Evolutionary conservation across 768 basidiomycete species (phyloP).

Genomic region (Leccinum variicolor): DNA sequence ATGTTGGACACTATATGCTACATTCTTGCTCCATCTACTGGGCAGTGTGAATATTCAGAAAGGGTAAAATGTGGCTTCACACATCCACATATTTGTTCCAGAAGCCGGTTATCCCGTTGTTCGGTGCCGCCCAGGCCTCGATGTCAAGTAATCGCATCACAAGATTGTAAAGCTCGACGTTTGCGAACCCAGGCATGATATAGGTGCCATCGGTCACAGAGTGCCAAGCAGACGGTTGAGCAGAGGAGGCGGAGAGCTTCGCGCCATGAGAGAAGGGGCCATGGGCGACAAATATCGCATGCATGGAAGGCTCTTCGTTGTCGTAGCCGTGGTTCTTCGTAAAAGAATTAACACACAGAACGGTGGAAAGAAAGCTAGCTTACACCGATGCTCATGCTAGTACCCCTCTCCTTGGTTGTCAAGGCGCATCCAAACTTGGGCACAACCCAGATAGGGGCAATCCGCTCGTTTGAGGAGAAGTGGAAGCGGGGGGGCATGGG

Average conservation of each 20-base stretch:
- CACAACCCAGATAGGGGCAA: constrained; percentile 84
- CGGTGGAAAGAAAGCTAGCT: constrained; percentile 25
- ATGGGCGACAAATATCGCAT: constrained; percentile 88
- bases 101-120: constrained; percentile 78
- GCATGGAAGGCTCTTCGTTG: constrained; percentile 73
- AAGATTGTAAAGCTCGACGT: constrained; percentile 84
- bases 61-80: background rate
- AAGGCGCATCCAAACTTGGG: constrained; percentile 80
- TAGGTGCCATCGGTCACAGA: constrained; percentile 54
- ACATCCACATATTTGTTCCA: constrained; percentile 71
- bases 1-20: background rate
- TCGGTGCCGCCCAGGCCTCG: constrained; percentile 49
- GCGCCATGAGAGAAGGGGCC: constrained; percentile 78
- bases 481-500: constrained; percentile 79
- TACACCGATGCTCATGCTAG: constrained; percentile 75
- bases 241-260: constrained; percentile 42
- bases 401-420: constrained; percentile 60
- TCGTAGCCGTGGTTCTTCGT: constrained; percentile 87
- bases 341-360: background rate
- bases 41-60: background rate
- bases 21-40: background rate
- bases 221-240: constrained; percentile 46
- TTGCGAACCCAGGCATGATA: constrained; percentile 79
- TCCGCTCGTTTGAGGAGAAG: constrained; percentile 68
- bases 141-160: constrained; percentile 73